Base-by-base conservation (phyloP, 768 basidiomycete species). In the Mycena albidolilacea region DNA sequence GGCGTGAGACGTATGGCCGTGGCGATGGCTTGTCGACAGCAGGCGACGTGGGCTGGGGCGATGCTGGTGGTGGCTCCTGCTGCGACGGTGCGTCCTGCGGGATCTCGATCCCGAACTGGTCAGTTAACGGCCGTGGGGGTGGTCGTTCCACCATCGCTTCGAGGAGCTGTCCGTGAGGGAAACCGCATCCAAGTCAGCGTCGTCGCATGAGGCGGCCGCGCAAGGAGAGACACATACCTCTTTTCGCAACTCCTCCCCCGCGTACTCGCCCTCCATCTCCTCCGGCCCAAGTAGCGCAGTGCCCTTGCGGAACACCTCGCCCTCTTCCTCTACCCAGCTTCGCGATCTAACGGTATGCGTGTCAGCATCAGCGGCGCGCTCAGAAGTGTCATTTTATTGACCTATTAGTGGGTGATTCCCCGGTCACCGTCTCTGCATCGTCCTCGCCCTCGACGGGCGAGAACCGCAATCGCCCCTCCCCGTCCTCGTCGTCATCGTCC, bases 251-350 rank as follows among this genome's bases (percentile, higher is more conserved):
- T 96, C 95, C 79, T 98, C 97, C 0, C 96, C 95, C 17, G 90
- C 94, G 78, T 92, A 95, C 77, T 96, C 96, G 0, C 91, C 92
- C 77, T 97, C 96, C 90, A 96, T 94, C 81, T 97, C 95, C 76
- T 93, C 95, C 9, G 90, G 91, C 1, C 92, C 92, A 10, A 95
- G 85, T 21, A 98, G 84, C 5, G 92, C 92, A 11, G 88, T 90
- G 0, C 97, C 96, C 79, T 97, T 97, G 52, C 97, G 87, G 85
- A 98, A 98, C 50, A 99, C 93, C 82, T 99, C 97, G 0, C 96
- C 96, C 80, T 99, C 98, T 80, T 99, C 98, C 67, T 91, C 94
- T 0, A 97, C 93, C 92, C 94, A 95, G 64, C 87, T 91, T 75
- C 91, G 86, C 35, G 93, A 94, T 60, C 94, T 93, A 64, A 38